These are phyloP conservation scores for Thalia dealbata DNA, from an alignment of 176 grass and related monocot species.

Conservation along the genomic window DNA sequence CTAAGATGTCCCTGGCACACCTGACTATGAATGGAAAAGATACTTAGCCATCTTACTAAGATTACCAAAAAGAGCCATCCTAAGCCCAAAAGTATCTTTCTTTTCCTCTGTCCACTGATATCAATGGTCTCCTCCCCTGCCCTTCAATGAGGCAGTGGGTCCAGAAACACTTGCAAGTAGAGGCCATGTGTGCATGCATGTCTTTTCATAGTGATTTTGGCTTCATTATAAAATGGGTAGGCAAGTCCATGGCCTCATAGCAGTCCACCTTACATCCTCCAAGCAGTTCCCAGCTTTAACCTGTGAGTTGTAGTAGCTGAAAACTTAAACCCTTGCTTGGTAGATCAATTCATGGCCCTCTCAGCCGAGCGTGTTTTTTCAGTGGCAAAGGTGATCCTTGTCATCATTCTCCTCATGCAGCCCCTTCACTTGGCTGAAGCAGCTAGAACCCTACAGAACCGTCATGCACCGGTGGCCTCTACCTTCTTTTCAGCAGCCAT, in stretches of 20 bases:
- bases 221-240: not conserved
- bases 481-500: not conserved
- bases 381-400: slow-evolving; percentile 27
- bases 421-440: slow-evolving; percentile 28
- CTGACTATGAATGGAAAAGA: slow-evolving; percentile 50
- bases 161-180: not conserved
- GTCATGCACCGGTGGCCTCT: slow-evolving; percentile 12
- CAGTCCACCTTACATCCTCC: not conserved
- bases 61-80: slow-evolving; percentile 14
- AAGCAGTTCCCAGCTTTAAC: no score
- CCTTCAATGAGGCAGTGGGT: not conserved
- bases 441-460: slow-evolving; percentile 33
- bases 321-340: not conserved
- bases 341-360: slow-evolving; percentile 27
- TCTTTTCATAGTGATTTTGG: not conserved
- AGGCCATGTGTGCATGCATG: not conserved
- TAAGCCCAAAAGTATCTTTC: slow-evolving; percentile 27
- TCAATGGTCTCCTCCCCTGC: not conserved
- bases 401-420: slow-evolving; percentile 31
- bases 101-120: not conserved
- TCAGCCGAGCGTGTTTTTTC: not conserved
- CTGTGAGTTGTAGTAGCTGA: not conserved
- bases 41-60: slow-evolving; percentile 16
- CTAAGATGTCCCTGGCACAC: slow-evolving; percentile 34
- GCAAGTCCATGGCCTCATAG: not conserved